Conservation (phyloP, 805 yeast species). For the Kodamaea laetipori region DNA sequence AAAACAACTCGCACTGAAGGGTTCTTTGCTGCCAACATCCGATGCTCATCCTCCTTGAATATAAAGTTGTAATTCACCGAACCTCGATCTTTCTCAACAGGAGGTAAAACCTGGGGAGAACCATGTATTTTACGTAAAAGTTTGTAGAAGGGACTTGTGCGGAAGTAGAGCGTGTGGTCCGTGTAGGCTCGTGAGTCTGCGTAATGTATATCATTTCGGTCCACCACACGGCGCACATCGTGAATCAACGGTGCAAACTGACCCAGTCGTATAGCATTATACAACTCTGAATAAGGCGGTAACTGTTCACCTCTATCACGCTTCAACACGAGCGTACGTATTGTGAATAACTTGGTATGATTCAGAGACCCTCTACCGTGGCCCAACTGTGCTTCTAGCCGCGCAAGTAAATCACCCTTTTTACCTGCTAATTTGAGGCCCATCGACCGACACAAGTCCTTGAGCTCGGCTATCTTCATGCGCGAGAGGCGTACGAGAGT, state of each 20-base stretch:
- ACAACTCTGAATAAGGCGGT: constrained; percentile 38
- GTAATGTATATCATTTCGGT: not conserved
- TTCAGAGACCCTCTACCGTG: constrained; percentile 39
- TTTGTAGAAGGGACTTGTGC: constrained; percentile 57
- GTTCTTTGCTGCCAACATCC: constrained; percentile 27
- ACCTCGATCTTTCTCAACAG: constrained; percentile 45
- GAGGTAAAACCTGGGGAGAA: constrained; percentile 49
- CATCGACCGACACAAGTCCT: constrained; percentile 52
- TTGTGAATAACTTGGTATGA: constrained; percentile 45
- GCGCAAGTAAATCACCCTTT: constrained; percentile 60
- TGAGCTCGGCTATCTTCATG: constrained; percentile 55
- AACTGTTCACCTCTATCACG: constrained; percentile 35
- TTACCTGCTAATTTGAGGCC: constrained; percentile 56
- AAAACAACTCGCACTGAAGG: constrained; percentile 44
- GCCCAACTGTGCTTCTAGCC: constrained; percentile 50
- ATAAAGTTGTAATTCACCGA: constrained; percentile 36
- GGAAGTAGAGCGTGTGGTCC: constrained; percentile 50
- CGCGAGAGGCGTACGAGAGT: constrained; percentile 31
- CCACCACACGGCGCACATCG: not conserved
- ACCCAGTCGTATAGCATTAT: constrained; percentile 32
- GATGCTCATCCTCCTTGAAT: constrained; percentile 45
- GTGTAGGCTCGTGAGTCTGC: constrained; percentile 18
- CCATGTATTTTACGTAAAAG: constrained; percentile 49
- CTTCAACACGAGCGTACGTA: constrained; percentile 45
- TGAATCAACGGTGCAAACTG: constrained; percentile 15